phyloP scores from a whole-genome alignment of 2,329 filamentous ascomycete species.

The Colletotrichum magnum region DNA sequence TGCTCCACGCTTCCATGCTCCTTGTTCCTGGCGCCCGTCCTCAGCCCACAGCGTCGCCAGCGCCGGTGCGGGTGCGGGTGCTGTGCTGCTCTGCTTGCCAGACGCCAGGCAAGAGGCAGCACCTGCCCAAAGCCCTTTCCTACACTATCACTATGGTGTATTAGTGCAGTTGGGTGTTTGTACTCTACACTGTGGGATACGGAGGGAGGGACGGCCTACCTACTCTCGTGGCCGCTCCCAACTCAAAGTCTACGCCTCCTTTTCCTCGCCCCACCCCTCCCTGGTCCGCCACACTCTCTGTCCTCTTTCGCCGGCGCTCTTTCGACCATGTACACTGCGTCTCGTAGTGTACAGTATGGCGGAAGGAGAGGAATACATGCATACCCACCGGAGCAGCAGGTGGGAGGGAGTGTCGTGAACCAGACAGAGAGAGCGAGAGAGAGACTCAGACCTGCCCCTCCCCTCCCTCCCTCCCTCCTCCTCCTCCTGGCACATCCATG shows the following conservation, averaged over 20 bases:
- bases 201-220: not conserved
- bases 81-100: not conserved
- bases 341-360: conserved; percentile 14
- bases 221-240: conserved; percentile 7
- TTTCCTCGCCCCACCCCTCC: conserved; percentile 24
- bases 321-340: not conserved
- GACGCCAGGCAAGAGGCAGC: conserved; percentile 3
- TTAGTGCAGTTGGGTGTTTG: not conserved
- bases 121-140: not conserved
- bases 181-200: conserved; percentile 31
- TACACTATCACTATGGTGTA: not conserved
- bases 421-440: conserved; percentile 1
- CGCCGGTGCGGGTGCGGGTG: conserved; percentile 21
- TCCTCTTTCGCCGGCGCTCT: conserved; percentile 21
- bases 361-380: conserved; percentile 11
- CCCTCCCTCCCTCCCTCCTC: conserved; percentile 38
- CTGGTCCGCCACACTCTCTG: conserved; percentile 25
- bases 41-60: conserved; percentile 23
- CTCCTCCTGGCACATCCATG: conserved; percentile 30
- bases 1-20: conserved; percentile 29
- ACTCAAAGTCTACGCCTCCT: conserved; percentile 13
- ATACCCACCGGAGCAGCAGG: not conserved
- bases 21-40: conserved; percentile 38
- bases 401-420: conserved; percentile 26
- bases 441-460: conserved; percentile 23